phyloP scores from a whole-genome alignment of 306 rosid species.

The Glycyrrhiza uralensis region DNA sequence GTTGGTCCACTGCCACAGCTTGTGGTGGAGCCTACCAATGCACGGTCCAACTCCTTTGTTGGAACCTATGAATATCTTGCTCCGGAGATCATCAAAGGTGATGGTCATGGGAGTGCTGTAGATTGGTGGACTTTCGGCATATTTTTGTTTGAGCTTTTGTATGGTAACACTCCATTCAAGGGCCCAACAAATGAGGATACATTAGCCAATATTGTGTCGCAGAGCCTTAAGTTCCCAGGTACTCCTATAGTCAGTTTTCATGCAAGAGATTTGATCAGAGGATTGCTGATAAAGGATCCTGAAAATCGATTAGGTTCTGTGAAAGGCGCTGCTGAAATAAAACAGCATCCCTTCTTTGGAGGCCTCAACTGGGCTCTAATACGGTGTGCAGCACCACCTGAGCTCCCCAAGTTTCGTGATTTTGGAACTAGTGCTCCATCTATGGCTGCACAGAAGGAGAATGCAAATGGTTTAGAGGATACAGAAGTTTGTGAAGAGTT shows the following conservation, averaged over 20 bases:
- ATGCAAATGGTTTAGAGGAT: constrained; percentile 50
- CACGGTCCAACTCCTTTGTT: constrained; percentile 90
- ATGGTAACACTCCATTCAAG: constrained; percentile 94
- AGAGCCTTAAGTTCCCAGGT: constrained; percentile 83
- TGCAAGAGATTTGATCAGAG: constrained; percentile 85
- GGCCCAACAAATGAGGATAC: constrained; percentile 84
- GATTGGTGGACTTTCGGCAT: constrained; percentile 99
- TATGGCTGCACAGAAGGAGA: constrained; percentile 51
- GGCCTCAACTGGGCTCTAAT: constrained; percentile 98
- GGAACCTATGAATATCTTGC: constrained; percentile 99
- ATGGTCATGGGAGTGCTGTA: constrained; percentile 89
- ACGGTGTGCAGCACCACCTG: constrained; percentile 88
- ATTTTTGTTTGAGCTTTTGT: constrained; percentile 80
- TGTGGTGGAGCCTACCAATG: constrained; percentile 85
- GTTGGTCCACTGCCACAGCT: constrained; percentile 82
- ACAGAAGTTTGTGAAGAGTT: constrained; percentile 62
- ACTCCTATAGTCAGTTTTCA: constrained; percentile 83
- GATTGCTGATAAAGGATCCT: constrained; percentile 82
- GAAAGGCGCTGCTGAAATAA: constrained; percentile 92
- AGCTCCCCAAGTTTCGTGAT: constrained; percentile 67
- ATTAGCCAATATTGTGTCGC: constrained; percentile 67
- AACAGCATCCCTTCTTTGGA: constrained; percentile 90
- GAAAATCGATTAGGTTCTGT: constrained; percentile 86
- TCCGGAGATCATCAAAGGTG: constrained; percentile 86
- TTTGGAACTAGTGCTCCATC: constrained; percentile 41